Percentiles rank a stretch among this genome's conserved stretches.
These are phyloP conservation scores for Vicia faba DNA, from an alignment of 306 rosid species.

Conservation along the genomic window DNA sequence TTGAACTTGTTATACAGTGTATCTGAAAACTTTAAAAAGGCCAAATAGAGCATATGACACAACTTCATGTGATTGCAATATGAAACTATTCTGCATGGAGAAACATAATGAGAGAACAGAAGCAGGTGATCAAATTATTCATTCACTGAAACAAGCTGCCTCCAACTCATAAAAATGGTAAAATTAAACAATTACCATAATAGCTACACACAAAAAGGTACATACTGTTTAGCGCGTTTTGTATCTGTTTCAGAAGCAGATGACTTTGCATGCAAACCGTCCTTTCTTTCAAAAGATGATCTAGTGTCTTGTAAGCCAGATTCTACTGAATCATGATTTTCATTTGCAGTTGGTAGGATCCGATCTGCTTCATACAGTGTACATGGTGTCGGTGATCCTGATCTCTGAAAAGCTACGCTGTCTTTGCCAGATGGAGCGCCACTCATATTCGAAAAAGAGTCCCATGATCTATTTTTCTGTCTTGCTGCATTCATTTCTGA, in stretches of 20 bases:
- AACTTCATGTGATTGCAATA: conserved; percentile 2
- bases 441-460: conserved; percentile 57
- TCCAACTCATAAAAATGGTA: conserved; percentile 11
- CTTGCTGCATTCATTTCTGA: conserved; percentile 60
- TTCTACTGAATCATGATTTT: conserved; percentile 62
- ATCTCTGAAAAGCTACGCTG: conserved; percentile 55
- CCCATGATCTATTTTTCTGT: conserved; percentile 81
- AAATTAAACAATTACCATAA: conserved; percentile 26
- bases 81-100: conserved; percentile 31
- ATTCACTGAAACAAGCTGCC: conserved; percentile 29
- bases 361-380: conserved; percentile 73
- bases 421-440: conserved; percentile 64
- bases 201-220: conserved; percentile 30
- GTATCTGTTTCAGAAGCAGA: conserved; percentile 80
- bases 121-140: conserved; percentile 33
- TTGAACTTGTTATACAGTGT: conserved; percentile 11
- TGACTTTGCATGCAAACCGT: conserved; percentile 58
- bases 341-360: conserved; percentile 51
- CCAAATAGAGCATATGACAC: conserved; percentile 9
- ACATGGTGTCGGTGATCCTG: conserved; percentile 51
- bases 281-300: conserved; percentile 67
- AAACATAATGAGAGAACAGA: conserved; percentile 20
- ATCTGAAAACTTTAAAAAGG: conserved; percentile 18
- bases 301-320: conserved; percentile 62
- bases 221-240: conserved; percentile 98